Evolutionary conservation across 2,329 filamentous ascomycete genomes (phyloP).

Genomic region (Elsinoe ampelina): DNA sequence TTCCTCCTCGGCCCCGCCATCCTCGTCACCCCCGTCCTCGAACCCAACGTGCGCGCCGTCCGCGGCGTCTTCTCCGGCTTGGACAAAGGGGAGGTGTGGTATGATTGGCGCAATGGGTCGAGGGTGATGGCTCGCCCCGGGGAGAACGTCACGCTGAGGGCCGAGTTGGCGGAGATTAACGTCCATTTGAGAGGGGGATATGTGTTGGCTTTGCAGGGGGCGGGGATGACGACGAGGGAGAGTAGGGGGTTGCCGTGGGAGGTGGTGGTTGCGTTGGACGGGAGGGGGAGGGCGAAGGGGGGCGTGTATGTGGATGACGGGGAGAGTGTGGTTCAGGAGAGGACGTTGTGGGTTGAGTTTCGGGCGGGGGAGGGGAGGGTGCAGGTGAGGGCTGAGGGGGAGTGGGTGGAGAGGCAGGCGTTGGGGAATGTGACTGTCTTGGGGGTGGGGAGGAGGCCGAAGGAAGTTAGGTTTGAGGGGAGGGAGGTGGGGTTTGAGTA

Average conservation of each 20-base stretch:
- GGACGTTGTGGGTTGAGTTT: constrained; percentile 49
- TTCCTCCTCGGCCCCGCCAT: constrained; percentile 61
- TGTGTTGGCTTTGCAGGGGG: constrained; percentile 58
- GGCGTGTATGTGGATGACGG: constrained; percentile 67
- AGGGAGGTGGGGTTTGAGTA: constrained; percentile 27
- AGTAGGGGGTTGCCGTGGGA: constrained; percentile 58
- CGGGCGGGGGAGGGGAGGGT: constrained; percentile 38
- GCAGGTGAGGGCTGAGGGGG: constrained; percentile 41
- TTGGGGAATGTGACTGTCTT: constrained; percentile 56
- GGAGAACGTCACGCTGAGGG: constrained; percentile 51
- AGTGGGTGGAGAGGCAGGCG: constrained; percentile 47
- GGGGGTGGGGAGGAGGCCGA: constrained; percentile 39
- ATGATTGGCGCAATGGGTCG: constrained; percentile 68
- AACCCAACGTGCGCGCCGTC: constrained; percentile 52
- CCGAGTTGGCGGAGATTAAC: constrained; percentile 60
- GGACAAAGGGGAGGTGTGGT: constrained; percentile 54
- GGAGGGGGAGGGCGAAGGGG: constrained; percentile 48
- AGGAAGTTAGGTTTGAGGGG: constrained; percentile 46
- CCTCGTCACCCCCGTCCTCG: constrained; percentile 59
- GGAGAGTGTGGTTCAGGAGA: constrained; percentile 51
- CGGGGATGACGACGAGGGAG: constrained; percentile 56
- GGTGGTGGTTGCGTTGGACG: constrained; percentile 53
- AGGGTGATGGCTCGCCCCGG: constrained; percentile 43
- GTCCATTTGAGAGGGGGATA: constrained; percentile 60
- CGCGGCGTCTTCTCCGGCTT: constrained; percentile 61